Evolutionary conservation across 108 stramenopile genomes (phyloP).

Genomic region (Schizochytrium sp.): DNA sequence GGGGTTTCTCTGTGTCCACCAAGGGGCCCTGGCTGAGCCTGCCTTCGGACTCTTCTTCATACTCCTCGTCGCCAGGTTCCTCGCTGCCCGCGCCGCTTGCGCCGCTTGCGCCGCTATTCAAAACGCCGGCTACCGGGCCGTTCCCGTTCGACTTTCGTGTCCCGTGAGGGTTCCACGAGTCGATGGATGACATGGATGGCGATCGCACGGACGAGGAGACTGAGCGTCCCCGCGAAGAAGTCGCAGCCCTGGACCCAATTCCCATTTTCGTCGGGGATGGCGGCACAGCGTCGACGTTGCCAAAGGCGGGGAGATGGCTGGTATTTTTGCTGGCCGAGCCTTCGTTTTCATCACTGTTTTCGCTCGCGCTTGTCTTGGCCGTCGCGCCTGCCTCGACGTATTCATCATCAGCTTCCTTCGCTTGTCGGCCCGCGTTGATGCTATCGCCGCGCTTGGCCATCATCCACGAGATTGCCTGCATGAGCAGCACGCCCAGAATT

Average conservation of each 20-base stretch:
- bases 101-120: neutral
- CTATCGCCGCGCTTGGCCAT: neutral
- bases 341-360: no score
- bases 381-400: neutral
- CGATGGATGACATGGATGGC: neutral
- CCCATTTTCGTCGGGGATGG: no score
- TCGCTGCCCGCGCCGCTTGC: neutral
- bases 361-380: no score
- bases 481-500: neutral
- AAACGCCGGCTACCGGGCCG: neutral
- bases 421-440: neutral
- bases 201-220: neutral
- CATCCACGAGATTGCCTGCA: neutral
- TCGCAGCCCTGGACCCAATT: no score
- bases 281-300: neutral
- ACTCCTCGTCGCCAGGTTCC: neutral
- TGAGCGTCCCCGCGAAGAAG: neutral
- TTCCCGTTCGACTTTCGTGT: neutral
- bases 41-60: neutral
- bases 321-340: no score
- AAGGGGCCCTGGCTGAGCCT: no score
- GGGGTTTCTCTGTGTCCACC: neutral
- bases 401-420: neutral
- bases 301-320: no score
- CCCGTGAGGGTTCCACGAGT: neutral